Conservation (phyloP, 192 early-diverging fungal species). For the Coemansia sp. region DNA sequence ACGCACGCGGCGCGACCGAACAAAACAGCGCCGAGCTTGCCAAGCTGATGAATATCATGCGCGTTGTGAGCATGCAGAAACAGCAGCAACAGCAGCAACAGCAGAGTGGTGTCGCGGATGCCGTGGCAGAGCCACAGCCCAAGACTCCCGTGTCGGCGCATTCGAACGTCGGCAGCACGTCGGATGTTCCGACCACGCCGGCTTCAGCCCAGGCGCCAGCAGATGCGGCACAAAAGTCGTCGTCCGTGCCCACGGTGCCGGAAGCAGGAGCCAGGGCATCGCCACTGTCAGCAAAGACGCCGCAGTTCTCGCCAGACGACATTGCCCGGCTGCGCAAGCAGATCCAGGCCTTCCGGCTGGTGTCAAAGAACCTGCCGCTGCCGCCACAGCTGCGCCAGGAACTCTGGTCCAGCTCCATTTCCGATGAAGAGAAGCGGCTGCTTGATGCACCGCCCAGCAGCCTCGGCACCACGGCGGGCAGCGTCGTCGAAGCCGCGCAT, state of each 20-base stretch:
- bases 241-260: background rate
- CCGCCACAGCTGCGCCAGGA: conserved; percentile 69
- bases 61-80: conserved; percentile 39
- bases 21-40: conserved; percentile 73
- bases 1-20: conserved; percentile 72
- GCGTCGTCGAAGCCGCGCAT: conserved; percentile 59
- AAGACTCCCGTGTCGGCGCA: conserved; percentile 33
- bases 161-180: conserved; percentile 7
- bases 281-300: background rate
- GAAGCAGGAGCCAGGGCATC: conserved; percentile 1
- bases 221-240: conserved; percentile 6
- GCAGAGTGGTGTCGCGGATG: background rate
- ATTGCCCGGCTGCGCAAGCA: conserved; percentile 71
- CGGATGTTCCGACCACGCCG: conserved; percentile 9
- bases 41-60: conserved; percentile 58
- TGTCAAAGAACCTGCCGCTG: conserved; percentile 76
- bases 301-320: conserved; percentile 59
- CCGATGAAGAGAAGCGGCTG: conserved; percentile 45
- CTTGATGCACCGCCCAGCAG: conserved; percentile 32
- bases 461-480: conserved; percentile 48
- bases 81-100: conserved; percentile 51
- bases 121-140: conserved; percentile 2
- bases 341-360: conserved; percentile 81
- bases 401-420: conserved; percentile 55
- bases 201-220: conserved; percentile 1